phyloP scores from a whole-genome alignment of 148 eudicot genomes.

The Vaccinium vitisidaea region DNA sequence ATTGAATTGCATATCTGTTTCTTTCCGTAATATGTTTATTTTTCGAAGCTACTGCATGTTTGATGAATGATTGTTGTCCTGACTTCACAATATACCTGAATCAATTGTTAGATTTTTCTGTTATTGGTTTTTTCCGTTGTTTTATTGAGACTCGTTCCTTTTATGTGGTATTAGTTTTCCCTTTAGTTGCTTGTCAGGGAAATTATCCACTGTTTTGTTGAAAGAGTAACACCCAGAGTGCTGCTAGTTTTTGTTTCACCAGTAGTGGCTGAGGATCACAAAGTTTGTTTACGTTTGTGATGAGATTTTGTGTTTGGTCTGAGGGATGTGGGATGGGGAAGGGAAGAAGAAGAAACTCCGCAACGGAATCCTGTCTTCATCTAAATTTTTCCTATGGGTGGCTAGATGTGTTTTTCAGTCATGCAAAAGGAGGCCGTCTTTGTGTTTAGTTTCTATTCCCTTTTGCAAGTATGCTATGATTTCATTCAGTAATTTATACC shows the following conservation, averaged over 20 bases:
- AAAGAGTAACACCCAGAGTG: not conserved
- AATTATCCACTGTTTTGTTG: not conserved
- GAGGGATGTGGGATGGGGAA: not conserved
- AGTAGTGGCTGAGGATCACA: not conserved
- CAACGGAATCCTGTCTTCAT: not conserved
- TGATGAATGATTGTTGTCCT: not conserved
- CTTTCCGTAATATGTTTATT: not conserved
- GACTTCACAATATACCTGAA: not conserved
- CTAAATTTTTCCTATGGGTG: not conserved
- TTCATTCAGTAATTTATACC: not conserved
- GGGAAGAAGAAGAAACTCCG: not conserved
- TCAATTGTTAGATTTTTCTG: constrained; percentile 4
- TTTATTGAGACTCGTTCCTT: not conserved
- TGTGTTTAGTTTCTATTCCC: not conserved
- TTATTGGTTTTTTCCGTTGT: no score
- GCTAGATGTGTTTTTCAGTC: not conserved
- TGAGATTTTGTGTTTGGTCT: not conserved
- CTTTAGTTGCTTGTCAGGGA: not conserved
- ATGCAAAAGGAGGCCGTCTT: not conserved
- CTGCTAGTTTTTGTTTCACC: not conserved
- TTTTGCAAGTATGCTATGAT: not conserved
- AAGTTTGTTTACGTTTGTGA: not conserved
- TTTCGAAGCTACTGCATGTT: constrained; percentile 2
- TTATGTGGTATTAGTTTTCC: not conserved
- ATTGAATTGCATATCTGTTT: not conserved